A percentile compares a stretch with the other conserved stretches of the same genome.
Evolutionary conservation across 140 eudicot species (phyloP).

Genomic region (Stevia rebaudiana): DNA sequence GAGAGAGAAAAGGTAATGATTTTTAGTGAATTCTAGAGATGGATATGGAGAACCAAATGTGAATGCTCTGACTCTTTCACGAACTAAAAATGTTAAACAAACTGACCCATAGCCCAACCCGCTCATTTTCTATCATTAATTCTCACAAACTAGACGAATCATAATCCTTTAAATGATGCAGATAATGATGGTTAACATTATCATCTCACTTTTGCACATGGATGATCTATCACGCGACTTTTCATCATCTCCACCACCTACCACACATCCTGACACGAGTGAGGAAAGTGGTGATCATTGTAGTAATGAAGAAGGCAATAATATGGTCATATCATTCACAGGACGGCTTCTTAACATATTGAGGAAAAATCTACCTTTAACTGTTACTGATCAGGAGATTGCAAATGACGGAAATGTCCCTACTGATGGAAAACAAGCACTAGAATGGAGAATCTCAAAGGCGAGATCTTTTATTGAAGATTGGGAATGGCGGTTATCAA

Average conservation of each 20-base stretch:
- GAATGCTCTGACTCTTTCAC: neutral
- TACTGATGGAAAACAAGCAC: slow-evolving; percentile 57
- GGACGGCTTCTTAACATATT: slow-evolving; percentile 61
- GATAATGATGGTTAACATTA: slow-evolving; percentile 88
- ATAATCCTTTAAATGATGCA: slow-evolving; percentile 36
- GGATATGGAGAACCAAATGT: no score
- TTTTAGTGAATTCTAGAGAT: no score
- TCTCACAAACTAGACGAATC: neutral
- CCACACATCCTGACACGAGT: slow-evolving; percentile 29
- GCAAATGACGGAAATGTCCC: slow-evolving; percentile 40
- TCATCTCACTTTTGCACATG: slow-evolving; percentile 77
- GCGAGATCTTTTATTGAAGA: slow-evolving; percentile 83
- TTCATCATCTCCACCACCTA: slow-evolving; percentile 38
- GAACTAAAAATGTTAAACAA: neutral
- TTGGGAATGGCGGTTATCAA: slow-evolving; percentile 99
- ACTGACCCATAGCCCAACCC: neutral
- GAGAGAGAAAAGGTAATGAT: no score
- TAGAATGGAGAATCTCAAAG: slow-evolving; percentile 82
- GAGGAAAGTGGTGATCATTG: slow-evolving; percentile 38
- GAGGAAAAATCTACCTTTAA: slow-evolving; percentile 59
- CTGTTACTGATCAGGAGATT: slow-evolving; percentile 53
- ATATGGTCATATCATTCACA: slow-evolving; percentile 65
- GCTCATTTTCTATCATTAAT: neutral
- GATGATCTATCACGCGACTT: slow-evolving; percentile 54
- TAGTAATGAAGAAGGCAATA: slow-evolving; percentile 57